phyloP scores from a whole-genome alignment of 2,329 filamentous ascomycete species.

The Phialemoniopsis sp. region DNA sequence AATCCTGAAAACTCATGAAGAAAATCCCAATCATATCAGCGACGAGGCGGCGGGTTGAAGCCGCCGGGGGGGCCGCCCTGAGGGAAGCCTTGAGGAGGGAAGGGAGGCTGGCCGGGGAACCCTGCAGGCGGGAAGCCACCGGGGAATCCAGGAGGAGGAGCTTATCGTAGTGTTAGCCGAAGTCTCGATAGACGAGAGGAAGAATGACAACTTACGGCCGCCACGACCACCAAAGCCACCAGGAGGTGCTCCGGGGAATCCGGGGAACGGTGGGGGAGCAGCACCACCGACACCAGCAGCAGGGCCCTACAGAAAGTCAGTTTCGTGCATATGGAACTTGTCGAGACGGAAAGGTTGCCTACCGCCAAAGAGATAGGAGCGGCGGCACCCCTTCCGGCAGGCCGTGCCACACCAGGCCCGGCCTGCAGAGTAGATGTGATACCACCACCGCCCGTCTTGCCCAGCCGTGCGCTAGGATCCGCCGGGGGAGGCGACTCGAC shows the following conservation, averaged over 20 bases:
- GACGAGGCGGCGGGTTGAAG: slow-evolving; percentile 69
- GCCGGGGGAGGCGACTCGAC: slow-evolving; percentile 94
- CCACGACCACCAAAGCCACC: slow-evolving; percentile 48
- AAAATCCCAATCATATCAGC: slow-evolving; percentile 12
- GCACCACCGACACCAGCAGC: slow-evolving; percentile 80
- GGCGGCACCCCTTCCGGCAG: slow-evolving; percentile 76
- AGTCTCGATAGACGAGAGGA: slow-evolving; percentile 5
- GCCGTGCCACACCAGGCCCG: slow-evolving; percentile 85
- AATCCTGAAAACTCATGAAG: no score
- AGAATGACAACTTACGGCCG: slow-evolving; percentile 42
- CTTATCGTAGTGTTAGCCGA: slow-evolving; percentile 18
- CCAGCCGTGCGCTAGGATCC: slow-evolving; percentile 86
- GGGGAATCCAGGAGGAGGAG: slow-evolving; percentile 44
- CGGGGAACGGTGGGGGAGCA: slow-evolving; percentile 56
- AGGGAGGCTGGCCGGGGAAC: slow-evolving; percentile 26
- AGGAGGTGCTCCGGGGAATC: slow-evolving; percentile 51
- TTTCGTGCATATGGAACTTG: not conserved
- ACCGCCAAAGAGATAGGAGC: slow-evolving; percentile 75
- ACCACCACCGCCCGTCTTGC: slow-evolving; percentile 67
- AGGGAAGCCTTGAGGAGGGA: slow-evolving; percentile 27
- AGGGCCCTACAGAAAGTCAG: slow-evolving; percentile 53
- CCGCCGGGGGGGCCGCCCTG: slow-evolving; percentile 59
- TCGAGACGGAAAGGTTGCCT: slow-evolving; percentile 18
- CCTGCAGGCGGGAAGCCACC: slow-evolving; percentile 42
- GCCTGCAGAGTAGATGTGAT: slow-evolving; percentile 68